Evolutionary conservation across 2,329 filamentous ascomycete species (phyloP), one percentile per base, ranked within the genome.

Genomic region (Whalleya microplaca): DNA sequence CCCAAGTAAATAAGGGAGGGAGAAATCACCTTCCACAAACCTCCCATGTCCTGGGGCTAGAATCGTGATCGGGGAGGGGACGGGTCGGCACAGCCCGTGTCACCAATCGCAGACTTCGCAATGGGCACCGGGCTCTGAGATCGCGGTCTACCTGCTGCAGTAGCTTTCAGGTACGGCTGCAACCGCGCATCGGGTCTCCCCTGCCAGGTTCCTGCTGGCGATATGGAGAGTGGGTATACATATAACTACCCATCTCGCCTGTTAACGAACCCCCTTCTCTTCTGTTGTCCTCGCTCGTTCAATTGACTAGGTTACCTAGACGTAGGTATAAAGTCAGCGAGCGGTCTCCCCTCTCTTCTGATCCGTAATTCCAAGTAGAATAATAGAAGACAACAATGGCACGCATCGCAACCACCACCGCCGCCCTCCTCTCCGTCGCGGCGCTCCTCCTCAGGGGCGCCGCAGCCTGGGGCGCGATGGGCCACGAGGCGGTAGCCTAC

Each of bases 401-500:
- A 23, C 66, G 64, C 44, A 45, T 64, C 49, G 23, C 61, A 46
- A 37, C 62, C 16, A 40, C 67, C n/a, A 45, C 55, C 23, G 9
- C 64, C 21, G 45, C 66, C 23, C 57, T 70, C 51, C 57, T 65
- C n/a, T 59, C 64, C 32, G 45, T 61, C 19, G 51, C 61, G 1
- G 52, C 61, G n/a, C 29, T 49, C 48, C 54, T 62, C 12, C 64
- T 67, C 41, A 53, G 65, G 48, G 60, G 59, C 29, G 20, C 65
- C 47, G 41, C 53, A 49, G 76, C 76, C 52, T 78, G 76, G 76
- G 76, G 76, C 12, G 68, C 69, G 7, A 72, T 78, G 57, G 81
- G 81, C 58, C 81, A 84, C 65, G 77, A 78, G 58, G 79, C 81
- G 0, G 73, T 84, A n/a, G 81, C 81, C 19, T 81, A 82, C 65